Evolutionary conservation across 768 basidiomycete genomes (phyloP).

Genomic region (Tylopilus plumbeoviolaceoides): DNA sequence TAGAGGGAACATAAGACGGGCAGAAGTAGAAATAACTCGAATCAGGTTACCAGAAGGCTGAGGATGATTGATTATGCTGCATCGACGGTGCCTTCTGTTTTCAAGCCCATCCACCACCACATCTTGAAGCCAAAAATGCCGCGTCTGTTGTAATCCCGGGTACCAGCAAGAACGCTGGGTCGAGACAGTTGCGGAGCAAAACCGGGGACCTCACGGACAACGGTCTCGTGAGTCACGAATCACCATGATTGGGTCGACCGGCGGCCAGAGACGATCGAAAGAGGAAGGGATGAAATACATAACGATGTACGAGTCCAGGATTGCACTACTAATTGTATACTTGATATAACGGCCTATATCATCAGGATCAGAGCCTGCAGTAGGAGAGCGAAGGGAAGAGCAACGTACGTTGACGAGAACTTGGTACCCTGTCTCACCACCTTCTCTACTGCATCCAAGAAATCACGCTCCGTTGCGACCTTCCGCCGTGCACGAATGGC

Average conservation of each 20-base stretch:
- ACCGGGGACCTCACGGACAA: too few relatives aligned
- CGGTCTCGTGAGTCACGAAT: too few relatives aligned
- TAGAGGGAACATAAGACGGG: too few relatives aligned
- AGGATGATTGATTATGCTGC: too few relatives aligned
- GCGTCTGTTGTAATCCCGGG: too few relatives aligned
- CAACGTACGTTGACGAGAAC: conserved; percentile 88
- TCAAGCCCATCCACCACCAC: too few relatives aligned
- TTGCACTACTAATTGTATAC: conserved; percentile 74
- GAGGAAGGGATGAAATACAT: conserved; percentile 16
- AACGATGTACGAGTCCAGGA: conserved; percentile 8
- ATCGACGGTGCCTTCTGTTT: too few relatives aligned
- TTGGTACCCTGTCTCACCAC: conserved; percentile 97
- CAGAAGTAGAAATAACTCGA: too few relatives aligned
- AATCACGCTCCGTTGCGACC: conserved; percentile 96
- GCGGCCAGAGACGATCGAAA: neutral
- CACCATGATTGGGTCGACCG: neutral
- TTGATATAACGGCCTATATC: conserved; percentile 76
- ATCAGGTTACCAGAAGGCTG: too few relatives aligned
- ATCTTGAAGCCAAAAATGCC: too few relatives aligned
- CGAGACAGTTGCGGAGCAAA: too few relatives aligned
- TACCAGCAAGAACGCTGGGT: too few relatives aligned
- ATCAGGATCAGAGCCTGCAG: conserved; percentile 8
- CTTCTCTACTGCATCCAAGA: conserved; percentile 97
- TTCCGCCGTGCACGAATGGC: conserved; percentile 96
- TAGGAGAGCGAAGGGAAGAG: neutral